Evolutionary conservation across 2,329 filamentous ascomycete genomes (phyloP).

Genomic region (Pestalotiopsis sp.): DNA sequence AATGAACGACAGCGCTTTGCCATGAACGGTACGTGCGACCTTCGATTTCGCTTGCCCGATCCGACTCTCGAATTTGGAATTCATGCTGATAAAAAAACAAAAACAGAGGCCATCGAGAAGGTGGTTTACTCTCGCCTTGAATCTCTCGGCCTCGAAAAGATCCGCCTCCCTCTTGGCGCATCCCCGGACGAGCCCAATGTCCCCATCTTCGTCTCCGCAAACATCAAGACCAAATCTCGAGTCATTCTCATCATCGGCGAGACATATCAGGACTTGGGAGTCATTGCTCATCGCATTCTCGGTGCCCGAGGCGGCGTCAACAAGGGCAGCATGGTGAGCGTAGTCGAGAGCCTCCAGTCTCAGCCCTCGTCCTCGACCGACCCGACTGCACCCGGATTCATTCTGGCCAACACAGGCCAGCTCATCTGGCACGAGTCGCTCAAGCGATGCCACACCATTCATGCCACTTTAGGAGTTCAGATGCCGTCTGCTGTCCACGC

Average conservation of each 20-base stretch:
- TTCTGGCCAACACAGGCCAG: constrained; percentile 80
- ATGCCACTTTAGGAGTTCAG: constrained; percentile 60
- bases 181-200: constrained; percentile 57
- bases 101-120: constrained; percentile 61
- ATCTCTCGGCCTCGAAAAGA: constrained; percentile 59
- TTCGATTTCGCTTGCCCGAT: not conserved
- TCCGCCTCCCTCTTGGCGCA: constrained; percentile 63
- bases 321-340: constrained; percentile 69
- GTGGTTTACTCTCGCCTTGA: constrained; percentile 67
- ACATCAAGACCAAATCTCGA: constrained; percentile 60
- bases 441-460: constrained; percentile 60
- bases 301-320: constrained; percentile 67
- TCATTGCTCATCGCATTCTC: constrained; percentile 72
- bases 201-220: constrained; percentile 64
- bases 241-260: constrained; percentile 79
- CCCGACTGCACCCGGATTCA: constrained; percentile 55
- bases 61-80: not conserved
- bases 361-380: constrained; percentile 38
- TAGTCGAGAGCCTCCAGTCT: constrained; percentile 53
- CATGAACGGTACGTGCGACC: constrained; percentile 67
- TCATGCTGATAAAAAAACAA: not conserved
- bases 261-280: constrained; percentile 69
- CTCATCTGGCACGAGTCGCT: constrained; percentile 74
- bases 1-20: constrained; percentile 76
- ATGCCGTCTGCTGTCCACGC: constrained; percentile 65